These are phyloP conservation scores for Tylopilus orsonianus DNA, from an alignment of 1,284 basidiomycete species.

Conservation along the genomic window DNA sequence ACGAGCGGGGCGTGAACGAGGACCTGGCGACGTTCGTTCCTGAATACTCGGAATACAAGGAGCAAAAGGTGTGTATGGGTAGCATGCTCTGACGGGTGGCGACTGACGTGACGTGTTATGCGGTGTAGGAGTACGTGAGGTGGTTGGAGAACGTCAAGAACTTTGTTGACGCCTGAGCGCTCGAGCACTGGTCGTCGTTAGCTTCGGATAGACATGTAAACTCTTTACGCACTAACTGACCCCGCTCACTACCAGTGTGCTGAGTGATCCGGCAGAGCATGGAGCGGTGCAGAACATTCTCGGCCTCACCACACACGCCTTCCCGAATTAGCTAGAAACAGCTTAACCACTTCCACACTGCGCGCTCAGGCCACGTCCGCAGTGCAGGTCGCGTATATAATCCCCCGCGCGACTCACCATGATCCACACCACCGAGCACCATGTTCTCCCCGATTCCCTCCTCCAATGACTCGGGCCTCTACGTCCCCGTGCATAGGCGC, in stretches of 20 bases:
- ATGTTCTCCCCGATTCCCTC: conserved; percentile 24
- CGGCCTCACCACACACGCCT: neutral
- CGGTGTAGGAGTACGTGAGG: conserved; percentile 85
- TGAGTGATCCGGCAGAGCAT: neutral
- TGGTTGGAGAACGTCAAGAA: conserved; percentile 86
- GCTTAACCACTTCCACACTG: no score
- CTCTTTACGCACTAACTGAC: no score
- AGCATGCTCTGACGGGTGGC: neutral
- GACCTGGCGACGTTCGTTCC: conserved; percentile 79
- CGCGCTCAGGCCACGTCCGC: no score
- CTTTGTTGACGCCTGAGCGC: conserved; percentile 71
- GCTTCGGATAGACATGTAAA: neutral
- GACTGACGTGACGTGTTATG: conserved; percentile 13
- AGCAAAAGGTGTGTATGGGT: conserved; percentile 67
- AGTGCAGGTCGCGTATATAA: conserved; percentile 13
- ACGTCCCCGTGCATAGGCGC: conserved; percentile 30
- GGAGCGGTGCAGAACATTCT: conserved; percentile 26
- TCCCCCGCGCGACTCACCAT: neutral
- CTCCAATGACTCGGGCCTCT: conserved; percentile 9
- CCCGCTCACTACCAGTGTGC: no score
- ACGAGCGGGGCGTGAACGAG: conserved; percentile 77
- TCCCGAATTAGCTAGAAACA: neutral
- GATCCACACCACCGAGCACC: neutral
- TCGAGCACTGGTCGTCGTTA: conserved; percentile 18
- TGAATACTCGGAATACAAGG: conserved; percentile 85